Evolutionary conservation across 2,329 filamentous ascomycete species (phyloP).

Genomic region (Fusarium multiceps): DNA sequence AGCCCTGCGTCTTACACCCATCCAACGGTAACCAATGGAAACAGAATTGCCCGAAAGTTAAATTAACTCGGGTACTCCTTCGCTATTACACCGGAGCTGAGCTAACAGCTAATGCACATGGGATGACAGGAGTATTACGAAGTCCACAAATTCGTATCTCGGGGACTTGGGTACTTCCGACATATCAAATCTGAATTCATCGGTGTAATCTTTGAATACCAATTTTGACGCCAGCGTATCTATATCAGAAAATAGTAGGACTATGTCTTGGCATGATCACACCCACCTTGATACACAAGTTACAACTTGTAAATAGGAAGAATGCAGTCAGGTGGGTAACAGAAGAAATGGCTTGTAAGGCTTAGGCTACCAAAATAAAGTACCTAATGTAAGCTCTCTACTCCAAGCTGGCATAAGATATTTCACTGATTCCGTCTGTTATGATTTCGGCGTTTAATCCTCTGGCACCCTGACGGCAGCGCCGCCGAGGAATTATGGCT

Average conservation of each 20-base stretch:
- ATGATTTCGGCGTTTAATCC: too few species aligned
- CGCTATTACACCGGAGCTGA: conserved; percentile 2
- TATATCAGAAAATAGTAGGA: background rate
- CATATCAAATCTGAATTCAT: too few species aligned
- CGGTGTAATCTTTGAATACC: background rate
- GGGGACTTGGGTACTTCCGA: background rate
- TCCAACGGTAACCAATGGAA: conserved; percentile 2
- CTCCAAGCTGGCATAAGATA: too few species aligned
- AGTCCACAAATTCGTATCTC: background rate
- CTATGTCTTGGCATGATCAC: background rate
- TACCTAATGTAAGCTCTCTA: too few species aligned
- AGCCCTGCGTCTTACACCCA: conserved; percentile 17
- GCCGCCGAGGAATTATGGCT: background rate
- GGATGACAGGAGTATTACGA: background rate
- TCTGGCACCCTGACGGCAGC: too few species aligned
- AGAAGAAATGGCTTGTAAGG: too few species aligned
- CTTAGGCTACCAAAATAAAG: background rate
- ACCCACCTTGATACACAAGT: background rate
- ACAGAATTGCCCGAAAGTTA: background rate
- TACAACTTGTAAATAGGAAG: background rate
- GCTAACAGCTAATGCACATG: background rate
- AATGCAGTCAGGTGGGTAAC: too few species aligned
- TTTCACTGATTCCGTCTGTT: too few species aligned
- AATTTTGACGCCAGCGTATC: background rate
- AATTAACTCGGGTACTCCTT: background rate